Percentiles rank a stretch among this genome's conserved stretches.
phyloP scores from a whole-genome alignment of 257 asterid species.

The Anisodus tanguticus region DNA sequence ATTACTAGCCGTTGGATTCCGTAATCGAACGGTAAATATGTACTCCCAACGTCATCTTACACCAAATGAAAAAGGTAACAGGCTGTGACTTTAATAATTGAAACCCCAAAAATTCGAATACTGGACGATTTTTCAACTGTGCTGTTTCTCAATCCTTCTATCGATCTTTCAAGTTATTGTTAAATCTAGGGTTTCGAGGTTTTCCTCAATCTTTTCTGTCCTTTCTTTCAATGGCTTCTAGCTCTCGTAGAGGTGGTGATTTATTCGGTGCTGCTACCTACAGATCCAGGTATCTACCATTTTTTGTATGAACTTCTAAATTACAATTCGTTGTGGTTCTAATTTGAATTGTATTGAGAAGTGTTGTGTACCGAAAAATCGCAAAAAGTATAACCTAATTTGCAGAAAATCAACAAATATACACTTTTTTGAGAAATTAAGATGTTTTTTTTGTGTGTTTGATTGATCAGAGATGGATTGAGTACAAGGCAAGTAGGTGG shows the following conservation, averaged over 20 bases:
- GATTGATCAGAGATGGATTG: conserved; percentile 65
- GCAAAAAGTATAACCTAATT: not conserved
- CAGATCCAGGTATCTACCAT: conserved; percentile 62
- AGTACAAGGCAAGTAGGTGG: conserved; percentile 72
- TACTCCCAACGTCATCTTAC: not conserved
- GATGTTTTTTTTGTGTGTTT: not conserved
- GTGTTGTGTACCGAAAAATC: not conserved
- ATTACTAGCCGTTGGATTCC: not conserved
- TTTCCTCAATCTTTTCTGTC: not conserved
- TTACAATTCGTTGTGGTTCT: not conserved
- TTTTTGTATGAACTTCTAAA: not conserved
- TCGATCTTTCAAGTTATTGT: not conserved
- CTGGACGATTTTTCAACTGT: too few species aligned
- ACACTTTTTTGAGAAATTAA: conserved; percentile 15
- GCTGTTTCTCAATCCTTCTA: too few species aligned
- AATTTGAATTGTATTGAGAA: not conserved
- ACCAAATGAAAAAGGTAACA: conserved; percentile 3
- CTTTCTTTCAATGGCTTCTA: conserved; percentile 32
- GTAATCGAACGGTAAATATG: not conserved
- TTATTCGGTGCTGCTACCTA: conserved; percentile 58
- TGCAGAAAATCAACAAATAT: not conserved
- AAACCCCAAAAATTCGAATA: too few species aligned
- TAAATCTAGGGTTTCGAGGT: conserved; percentile 12
- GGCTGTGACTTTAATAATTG: not conserved
- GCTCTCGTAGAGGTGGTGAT: conserved; percentile 42